phyloP scores from a whole-genome alignment of 148 eudicot genomes.

The Persicaria maculosa region DNA sequence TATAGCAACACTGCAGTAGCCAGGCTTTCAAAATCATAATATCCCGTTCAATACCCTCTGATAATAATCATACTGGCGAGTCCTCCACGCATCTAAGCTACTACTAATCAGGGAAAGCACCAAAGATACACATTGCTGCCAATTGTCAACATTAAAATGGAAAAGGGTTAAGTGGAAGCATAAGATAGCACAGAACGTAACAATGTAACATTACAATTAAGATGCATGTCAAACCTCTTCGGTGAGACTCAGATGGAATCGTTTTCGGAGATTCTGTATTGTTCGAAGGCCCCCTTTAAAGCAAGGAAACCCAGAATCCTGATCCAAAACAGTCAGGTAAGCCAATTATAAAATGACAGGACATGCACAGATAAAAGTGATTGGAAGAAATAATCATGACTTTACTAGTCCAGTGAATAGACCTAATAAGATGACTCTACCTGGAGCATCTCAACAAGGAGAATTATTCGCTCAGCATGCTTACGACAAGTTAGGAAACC shows the following conservation, averaged over 20 bases:
- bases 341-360: background rate
- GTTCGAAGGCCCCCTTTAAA: constrained; percentile 98
- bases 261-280: constrained; percentile 88
- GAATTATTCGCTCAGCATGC: constrained; percentile 98
- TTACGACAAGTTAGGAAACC: constrained; percentile 96
- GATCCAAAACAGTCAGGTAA: constrained; percentile 17
- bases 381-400: background rate
- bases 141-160: constrained; percentile 18
- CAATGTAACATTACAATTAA: background rate
- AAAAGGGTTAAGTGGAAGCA: constrained; percentile 10
- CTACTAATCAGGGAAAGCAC: constrained; percentile 94
- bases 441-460: constrained; percentile 99
- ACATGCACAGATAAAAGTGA: background rate
- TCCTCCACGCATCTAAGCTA: constrained; percentile 99
- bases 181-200: background rate
- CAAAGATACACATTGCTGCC: constrained; percentile 99
- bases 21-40: constrained; percentile 32
- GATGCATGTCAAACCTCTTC: constrained; percentile 64
- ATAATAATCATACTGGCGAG: constrained; percentile 93
- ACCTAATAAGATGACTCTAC: constrained; percentile 23
- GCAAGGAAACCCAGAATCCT: constrained; percentile 99
- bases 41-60: constrained; percentile 93
- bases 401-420: background rate
- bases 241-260: constrained; percentile 88
- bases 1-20: background rate